Evolutionary conservation across 1,139 yeast genomes (phyloP), one percentile per base, ranked within the genome.

Genomic region (Diutina neorugosa): DNA sequence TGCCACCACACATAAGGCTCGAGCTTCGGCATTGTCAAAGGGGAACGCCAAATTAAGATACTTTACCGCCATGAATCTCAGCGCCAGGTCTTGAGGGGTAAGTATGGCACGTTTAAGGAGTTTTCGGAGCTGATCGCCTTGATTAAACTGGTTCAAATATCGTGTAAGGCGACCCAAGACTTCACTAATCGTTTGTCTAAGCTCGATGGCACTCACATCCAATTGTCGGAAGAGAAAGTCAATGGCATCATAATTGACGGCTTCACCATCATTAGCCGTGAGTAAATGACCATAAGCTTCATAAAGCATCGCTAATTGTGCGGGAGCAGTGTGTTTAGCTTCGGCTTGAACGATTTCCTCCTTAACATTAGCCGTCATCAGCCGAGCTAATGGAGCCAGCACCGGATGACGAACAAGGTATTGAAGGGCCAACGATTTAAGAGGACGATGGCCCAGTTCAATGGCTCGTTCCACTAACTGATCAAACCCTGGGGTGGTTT

Each of bases 211-310:
- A 57, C 90, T 97, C 0, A 79, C 79, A 54, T 76, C 78, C 46
- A 91, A 67, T n/a, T 94, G 82, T 49, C 82, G 81, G 58, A 91
- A 81, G 34, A 93, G 67, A 61, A 89, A 89, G 52, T 78, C 79
- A 89, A 65, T 57, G 78, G 79, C 0, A 76, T 65, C 50, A 82
- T 65, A 23, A 16, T 46, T 21, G 2, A 11, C n/a, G 16, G 37
- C 37, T 11, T 31, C 21, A 9, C 50, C 50, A 16, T n/a, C 21
- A 20, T 18, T 18, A 7, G 50, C 37, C n/a, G n/a, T 16, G 19
- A 46, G 5, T 16, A 46, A 46, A 12, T 18, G 16, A 16, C 50
- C 23, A 12, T 16, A 46, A 6, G 50, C 27, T 46, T 46, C 50
- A 11, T 23, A 46, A 8, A 27, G 31, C n/a, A 46, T 16, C 20